A percentile compares a stretch with the other conserved stretches of the same genome.
Evolutionary conservation across 208 protist genomes (phyloP).

Genomic region (Leishmania amazonensis): DNA sequence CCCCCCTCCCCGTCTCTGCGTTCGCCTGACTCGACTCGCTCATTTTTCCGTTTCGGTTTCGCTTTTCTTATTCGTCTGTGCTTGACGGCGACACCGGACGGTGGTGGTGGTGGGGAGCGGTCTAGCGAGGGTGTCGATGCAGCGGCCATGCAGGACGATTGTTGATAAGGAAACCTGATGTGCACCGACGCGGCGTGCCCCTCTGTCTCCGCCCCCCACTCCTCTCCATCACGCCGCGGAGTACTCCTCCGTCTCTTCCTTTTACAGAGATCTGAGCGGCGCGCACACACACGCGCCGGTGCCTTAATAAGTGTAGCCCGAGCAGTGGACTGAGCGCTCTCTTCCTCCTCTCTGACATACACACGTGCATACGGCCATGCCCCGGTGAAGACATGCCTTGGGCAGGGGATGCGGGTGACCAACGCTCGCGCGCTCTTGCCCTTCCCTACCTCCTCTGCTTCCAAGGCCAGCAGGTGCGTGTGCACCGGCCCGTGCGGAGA

Average conservation of each 20-base stretch:
- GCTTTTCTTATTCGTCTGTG: not conserved
- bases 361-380: not conserved
- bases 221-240: not conserved
- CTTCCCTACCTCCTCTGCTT: not conserved
- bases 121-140: not conserved
- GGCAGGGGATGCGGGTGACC: not conserved
- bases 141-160: not conserved
- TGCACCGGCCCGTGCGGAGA: not conserved
- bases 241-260: not conserved
- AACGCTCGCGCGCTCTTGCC: not conserved
- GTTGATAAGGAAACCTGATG: not conserved
- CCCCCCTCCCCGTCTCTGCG: not conserved
- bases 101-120: not conserved
- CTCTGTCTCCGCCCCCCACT: not conserved
- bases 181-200: not conserved
- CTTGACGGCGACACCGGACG: not conserved
- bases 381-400: not conserved
- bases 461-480: not conserved
- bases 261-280: not conserved
- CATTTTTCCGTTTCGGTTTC: not conserved
- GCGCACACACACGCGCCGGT: not conserved
- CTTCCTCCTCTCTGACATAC: not conserved
- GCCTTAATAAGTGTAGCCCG: not conserved
- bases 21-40: not conserved
- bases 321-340: not conserved